Base-by-base conservation (phyloP, 192 early-diverging fungal genomes). In the Podila epigama region DNA sequence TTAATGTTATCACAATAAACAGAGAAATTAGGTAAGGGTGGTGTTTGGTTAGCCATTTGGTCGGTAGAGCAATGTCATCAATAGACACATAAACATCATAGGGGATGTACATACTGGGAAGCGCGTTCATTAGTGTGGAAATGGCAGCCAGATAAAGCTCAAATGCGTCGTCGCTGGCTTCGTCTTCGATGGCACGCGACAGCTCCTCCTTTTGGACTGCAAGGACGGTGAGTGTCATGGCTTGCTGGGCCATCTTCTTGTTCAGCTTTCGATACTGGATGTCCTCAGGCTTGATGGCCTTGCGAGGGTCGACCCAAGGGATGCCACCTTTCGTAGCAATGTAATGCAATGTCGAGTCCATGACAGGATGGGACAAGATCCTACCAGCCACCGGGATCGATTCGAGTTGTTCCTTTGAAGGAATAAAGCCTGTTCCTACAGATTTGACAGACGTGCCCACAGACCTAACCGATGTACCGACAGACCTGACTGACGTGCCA, bases 181-280 rank as follows among this genome's bases (percentile, higher is more conserved):
- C 66, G 28, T 82, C 81, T 35, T 75, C 81, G 5, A 68, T 68
- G 1, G 66, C 51, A 35, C 63, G 63, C 29, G 73, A 77, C 54
- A 68, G 33, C 25, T 77, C 73, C 56, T 77, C 73, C 32, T 68
- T 77, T 31, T 82, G 67, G 13, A 82, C 60, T 33, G 81, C 70
- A 32, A 82, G 58, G 4, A 73, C 77, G 1, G 81, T 75, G 3
- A 79, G 67, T 9, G 75, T 79, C 55, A 82, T 79, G 1, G 81
- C 75, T 27, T 75, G 70, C 18, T 82, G 75, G 8, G 79, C 60
- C 50, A 69, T 22, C 6, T 72, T 66, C 63, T 79, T 71, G 58
- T 73, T 82, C 33, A 82, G 35, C 32, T 78, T 72, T 18, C 72
- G 58, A 40, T 75, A 75, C 7, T 65, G 72, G n/a, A 68, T 36